phyloP scores from a whole-genome alignment of 352 stramenopile species.

The Pythium dissimile region DNA sequence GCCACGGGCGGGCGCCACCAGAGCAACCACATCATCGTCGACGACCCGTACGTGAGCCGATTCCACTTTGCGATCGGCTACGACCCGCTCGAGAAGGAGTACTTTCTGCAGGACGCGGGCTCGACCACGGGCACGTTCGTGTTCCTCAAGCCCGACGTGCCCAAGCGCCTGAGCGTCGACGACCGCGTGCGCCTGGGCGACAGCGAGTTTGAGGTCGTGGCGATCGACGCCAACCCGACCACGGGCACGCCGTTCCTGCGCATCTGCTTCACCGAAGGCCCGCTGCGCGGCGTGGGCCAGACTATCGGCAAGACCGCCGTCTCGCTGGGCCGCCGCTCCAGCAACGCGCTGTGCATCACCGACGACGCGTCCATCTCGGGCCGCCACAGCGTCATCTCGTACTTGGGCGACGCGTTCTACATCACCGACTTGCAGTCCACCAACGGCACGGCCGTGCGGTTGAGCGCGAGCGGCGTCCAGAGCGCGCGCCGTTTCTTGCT shows the following conservation, averaged over 20 bases:
- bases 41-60: slow-evolving; percentile 81
- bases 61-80: slow-evolving; percentile 82
- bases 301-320: slow-evolving; percentile 74
- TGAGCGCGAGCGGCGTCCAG: slow-evolving; percentile 60
- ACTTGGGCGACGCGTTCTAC: slow-evolving; percentile 78
- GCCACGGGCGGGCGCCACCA: slow-evolving; percentile 65
- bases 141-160: slow-evolving; percentile 67
- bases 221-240: slow-evolving; percentile 61
- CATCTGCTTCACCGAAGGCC: slow-evolving; percentile 75
- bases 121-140: slow-evolving; percentile 80
- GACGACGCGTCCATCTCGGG: slow-evolving; percentile 82
- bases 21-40: slow-evolving; percentile 84
- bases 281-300: slow-evolving; percentile 62
- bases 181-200: slow-evolving; percentile 78
- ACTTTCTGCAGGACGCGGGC: slow-evolving; percentile 76
- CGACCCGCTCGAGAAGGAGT: slow-evolving; percentile 79
- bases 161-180: slow-evolving; percentile 63
- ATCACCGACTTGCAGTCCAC: slow-evolving; percentile 81
- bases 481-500: slow-evolving; percentile 58
- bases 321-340: slow-evolving; percentile 66
- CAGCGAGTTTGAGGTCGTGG: slow-evolving; percentile 77
- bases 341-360: slow-evolving; percentile 78
- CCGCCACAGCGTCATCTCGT: slow-evolving; percentile 66
- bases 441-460: slow-evolving; percentile 73
- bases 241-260: slow-evolving; percentile 72